These are phyloP conservation scores for Tremellales sp. DNA, from an alignment of 1,284 basidiomycete genomes.

Conservation along the genomic window DNA sequence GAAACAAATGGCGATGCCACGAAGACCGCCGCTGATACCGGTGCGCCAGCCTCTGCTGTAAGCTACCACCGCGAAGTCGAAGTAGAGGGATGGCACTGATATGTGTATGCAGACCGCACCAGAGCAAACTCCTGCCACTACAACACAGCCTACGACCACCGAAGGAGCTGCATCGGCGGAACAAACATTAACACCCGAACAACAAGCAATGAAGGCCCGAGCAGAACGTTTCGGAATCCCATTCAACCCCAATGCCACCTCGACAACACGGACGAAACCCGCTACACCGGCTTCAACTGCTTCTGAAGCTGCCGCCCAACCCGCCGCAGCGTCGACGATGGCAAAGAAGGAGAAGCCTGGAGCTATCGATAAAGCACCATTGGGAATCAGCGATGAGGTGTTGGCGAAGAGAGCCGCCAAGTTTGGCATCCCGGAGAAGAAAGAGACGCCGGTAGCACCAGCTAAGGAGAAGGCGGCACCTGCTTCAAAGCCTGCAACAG, in stretches of 20 bases:
- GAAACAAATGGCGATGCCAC: conserved; percentile 1
- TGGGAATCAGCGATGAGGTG: conserved; percentile 38
- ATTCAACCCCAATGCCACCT: conserved; percentile 28
- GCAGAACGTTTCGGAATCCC: conserved; percentile 46
- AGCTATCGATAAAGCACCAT: conserved; percentile 28
- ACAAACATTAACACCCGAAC: conserved; percentile 33
- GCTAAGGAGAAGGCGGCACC: conserved; percentile 8
- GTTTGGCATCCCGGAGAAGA: conserved; percentile 41
- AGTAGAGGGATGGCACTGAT: no score
- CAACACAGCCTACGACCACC: neutral
- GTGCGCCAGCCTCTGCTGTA: conserved; percentile 6
- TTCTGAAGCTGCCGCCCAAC: neutral
- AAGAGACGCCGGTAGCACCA: conserved; percentile 13
- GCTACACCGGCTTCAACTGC: conserved; percentile 6
- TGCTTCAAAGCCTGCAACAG: conserved; percentile 10
- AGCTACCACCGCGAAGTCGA: no score
- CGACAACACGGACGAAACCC: conserved; percentile 9
- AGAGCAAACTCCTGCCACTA: conserved; percentile 1
- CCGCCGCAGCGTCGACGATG: conserved; percentile 2
- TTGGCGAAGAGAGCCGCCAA: conserved; percentile 43
- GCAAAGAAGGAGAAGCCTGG: conserved; percentile 20
- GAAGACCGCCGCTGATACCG: conserved; percentile 2
- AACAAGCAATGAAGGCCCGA: conserved; percentile 43
- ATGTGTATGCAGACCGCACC: no score
- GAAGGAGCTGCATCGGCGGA: conserved; percentile 3